Base-by-base conservation (phyloP, 768 basidiomycete species). In the Tricholoma bakamatsutake region DNA sequence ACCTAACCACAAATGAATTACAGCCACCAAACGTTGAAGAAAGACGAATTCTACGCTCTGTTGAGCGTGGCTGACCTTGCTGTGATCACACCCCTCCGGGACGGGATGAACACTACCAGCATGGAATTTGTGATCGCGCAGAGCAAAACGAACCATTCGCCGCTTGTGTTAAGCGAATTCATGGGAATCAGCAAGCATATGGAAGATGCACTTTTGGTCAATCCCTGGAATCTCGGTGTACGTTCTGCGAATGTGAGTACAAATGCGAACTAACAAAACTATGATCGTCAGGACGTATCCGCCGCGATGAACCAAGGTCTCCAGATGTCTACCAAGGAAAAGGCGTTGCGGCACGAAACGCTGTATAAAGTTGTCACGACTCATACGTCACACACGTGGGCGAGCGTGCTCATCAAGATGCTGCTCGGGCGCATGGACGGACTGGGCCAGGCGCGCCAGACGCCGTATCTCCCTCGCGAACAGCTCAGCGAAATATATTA, bases 71-170 rank as follows among this genome's bases (percentile, higher is more conserved):
- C 96, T 5, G 95, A 98, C 67, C 80, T 98, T 11, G 96, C 88
- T 13, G 87, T 98, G 40, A 96, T 98, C 69, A 98, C 96, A 0
- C 93, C 94, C 0, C 79, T 98, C 6, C 84, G 96, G 33, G 96
- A 99, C 66, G 97, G 96, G 5, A 98, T 98, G 97, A 99, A 99
- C 78, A 98, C 96, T 12, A 97, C 95, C 0, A 88, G 87, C 51
- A 96, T 97, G 93, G 96, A 98, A 71, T 98, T 95, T 69, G 89
- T 96, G 28, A 89, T 98, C 58, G 93, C 94, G 33, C 96, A 99
- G 72, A 83, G 89, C 62, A 79, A 77, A 63, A 88, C 91, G 51
- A 87, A 88, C 66, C 84, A 83, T 71, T 86, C 83, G 34, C 94
- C 96, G 0, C 83, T 94, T 51, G 88, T 98, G 57, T 75, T 99